Percentiles rank a stretch among this genome's conserved stretches.
Conservation (phyloP, 1,284 basidiomycete genomes). For the Cryptococcus floricola region DNA sequence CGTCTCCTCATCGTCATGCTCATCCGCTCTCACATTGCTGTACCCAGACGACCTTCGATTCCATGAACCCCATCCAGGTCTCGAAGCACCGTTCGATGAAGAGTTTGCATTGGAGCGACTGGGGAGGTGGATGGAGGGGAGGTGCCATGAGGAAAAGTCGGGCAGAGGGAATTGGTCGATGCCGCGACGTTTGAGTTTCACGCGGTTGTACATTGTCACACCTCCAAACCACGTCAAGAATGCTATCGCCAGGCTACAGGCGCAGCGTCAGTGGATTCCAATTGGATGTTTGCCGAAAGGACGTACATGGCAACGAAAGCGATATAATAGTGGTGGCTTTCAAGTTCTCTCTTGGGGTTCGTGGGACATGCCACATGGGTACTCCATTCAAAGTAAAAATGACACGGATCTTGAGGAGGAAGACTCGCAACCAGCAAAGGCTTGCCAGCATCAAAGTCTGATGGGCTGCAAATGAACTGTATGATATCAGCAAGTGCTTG, state of each 20-base stretch:
- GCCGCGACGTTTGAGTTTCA: slow-evolving; percentile 41
- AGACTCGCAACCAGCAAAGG: slow-evolving; percentile 42
- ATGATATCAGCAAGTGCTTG: background rate
- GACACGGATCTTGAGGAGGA: slow-evolving; percentile 39
- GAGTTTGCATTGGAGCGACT: slow-evolving; percentile 1
- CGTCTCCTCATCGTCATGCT: slow-evolving; percentile 52
- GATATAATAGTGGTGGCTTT: slow-evolving; percentile 32
- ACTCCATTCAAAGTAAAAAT: slow-evolving; percentile 49
- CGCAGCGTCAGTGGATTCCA: background rate
- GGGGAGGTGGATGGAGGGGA: slow-evolving; percentile 15
- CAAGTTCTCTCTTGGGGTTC: slow-evolving; percentile 29
- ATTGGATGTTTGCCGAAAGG: background rate
- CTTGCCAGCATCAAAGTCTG: slow-evolving; percentile 39
- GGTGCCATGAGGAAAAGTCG: slow-evolving; percentile 9
- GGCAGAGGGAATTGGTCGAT: slow-evolving; percentile 40
- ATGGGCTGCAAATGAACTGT: slow-evolving; percentile 43
- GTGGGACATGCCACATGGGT: slow-evolving; percentile 48
- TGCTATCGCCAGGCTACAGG: slow-evolving; percentile 36
- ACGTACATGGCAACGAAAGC: slow-evolving; percentile 43
- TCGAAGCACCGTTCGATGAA: background rate
- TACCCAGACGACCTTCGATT: slow-evolving; percentile 25
- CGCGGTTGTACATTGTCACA: slow-evolving; percentile 46
- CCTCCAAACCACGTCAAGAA: slow-evolving; percentile 45
- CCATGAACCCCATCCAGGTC: slow-evolving; percentile 31
- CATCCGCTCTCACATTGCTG: slow-evolving; percentile 35